These are phyloP conservation scores for Talaromyces sp. DNA, from an alignment of 2,329 filamentous ascomycete genomes.

Conservation along the genomic window DNA sequence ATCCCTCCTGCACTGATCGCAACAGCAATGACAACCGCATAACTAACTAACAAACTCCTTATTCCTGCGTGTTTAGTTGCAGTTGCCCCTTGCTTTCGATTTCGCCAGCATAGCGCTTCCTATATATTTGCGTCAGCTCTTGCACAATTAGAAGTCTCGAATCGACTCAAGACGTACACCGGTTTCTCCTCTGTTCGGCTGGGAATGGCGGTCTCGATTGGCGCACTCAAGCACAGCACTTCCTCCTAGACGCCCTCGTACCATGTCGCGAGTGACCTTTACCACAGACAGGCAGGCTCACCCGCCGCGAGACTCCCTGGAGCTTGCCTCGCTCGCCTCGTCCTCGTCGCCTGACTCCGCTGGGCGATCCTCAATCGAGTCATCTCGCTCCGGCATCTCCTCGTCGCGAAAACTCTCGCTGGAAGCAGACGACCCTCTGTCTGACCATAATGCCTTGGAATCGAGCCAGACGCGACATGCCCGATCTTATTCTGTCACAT, in stretches of 20 bases:
- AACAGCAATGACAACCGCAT: neutral
- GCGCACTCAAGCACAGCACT: constrained; percentile 3
- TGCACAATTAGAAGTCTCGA: neutral
- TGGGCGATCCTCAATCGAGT: constrained; percentile 64
- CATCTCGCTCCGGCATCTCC: constrained; percentile 75
- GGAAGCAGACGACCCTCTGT: constrained; percentile 76
- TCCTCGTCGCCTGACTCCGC: constrained; percentile 67
- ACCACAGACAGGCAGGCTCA: constrained; percentile 25
- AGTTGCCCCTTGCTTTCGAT: neutral
- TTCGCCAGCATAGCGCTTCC: neutral
- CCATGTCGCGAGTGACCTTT: constrained; percentile 31
- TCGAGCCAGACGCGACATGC: constrained; percentile 45
- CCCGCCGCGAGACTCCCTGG: constrained; percentile 79
- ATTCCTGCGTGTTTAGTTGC: neutral
- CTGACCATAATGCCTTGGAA: constrained; percentile 47
- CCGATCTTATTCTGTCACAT: constrained; percentile 84
- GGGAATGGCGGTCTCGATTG: constrained; percentile 11
- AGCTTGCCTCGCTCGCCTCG: constrained; percentile 90
- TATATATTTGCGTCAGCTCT: neutral
- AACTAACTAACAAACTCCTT: neutral
- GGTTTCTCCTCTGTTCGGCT: neutral
- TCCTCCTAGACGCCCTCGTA: constrained; percentile 4
- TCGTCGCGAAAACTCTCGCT: constrained; percentile 91
- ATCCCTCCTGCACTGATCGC: neutral
- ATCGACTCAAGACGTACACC: neutral